phyloP scores from a whole-genome alignment of 2,329 filamentous ascomycete genomes.

The Periconia macrospinosa region DNA sequence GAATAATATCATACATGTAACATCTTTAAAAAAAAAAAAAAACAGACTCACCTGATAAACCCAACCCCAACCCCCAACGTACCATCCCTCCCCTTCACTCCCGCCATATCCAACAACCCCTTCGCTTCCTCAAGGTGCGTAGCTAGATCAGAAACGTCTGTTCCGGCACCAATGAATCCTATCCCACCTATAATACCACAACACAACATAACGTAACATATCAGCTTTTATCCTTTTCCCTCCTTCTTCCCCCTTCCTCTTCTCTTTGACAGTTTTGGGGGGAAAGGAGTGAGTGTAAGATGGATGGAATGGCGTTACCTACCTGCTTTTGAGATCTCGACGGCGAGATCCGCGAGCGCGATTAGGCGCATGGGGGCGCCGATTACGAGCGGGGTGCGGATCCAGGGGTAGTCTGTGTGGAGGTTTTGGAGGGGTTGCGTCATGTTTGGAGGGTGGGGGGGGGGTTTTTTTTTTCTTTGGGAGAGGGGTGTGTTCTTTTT shows the following conservation, averaged over 20 bases:
- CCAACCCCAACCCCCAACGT: slow-evolving; percentile 61
- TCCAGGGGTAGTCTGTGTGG: slow-evolving; percentile 60
- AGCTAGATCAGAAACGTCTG: slow-evolving; percentile 40
- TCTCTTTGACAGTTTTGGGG: not conserved
- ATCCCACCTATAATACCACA: slow-evolving; percentile 39
- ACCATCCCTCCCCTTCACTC: slow-evolving; percentile 4
- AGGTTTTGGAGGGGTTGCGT: slow-evolving; percentile 25
- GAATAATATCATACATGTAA: no score
- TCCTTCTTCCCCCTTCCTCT: no score
- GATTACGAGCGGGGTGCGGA: slow-evolving; percentile 58
- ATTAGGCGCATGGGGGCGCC: slow-evolving; percentile 72
- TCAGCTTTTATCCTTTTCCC: no score
- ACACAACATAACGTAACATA: not conserved
- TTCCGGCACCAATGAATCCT: slow-evolving; percentile 51
- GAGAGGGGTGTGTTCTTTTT: no score
- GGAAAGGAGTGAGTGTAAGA: not conserved
- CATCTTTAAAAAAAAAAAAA: no score
- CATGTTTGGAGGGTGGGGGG: no score
- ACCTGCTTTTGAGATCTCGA: slow-evolving; percentile 61
- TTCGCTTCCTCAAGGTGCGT: slow-evolving; percentile 29
- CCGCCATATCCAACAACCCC: slow-evolving; percentile 20
- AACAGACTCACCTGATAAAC: slow-evolving; percentile 51
- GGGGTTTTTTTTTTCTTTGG: no score
- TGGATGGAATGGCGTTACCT: slow-evolving; percentile 1
- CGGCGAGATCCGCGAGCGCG: slow-evolving; percentile 57